Percentiles rank a stretch among this genome's conserved stretches.
Evolutionary conservation across 2,329 filamentous ascomycete genomes (phyloP).

Genomic region (Talaromyces sp.): DNA sequence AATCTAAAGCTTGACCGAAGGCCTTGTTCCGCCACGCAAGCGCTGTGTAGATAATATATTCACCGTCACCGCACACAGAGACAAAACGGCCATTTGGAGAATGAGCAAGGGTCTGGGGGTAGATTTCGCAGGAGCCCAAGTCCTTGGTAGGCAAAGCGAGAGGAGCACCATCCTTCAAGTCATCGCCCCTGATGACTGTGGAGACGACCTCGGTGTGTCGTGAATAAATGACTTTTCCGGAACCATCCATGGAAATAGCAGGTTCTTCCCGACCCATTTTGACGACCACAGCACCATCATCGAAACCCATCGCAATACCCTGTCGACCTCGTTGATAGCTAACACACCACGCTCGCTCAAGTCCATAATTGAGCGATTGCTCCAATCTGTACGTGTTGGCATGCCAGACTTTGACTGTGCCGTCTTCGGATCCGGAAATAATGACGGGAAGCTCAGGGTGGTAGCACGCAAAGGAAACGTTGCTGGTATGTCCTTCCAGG

Average conservation of each 20-base stretch:
- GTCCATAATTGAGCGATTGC: constrained; percentile 90
- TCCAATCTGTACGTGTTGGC: constrained; percentile 95
- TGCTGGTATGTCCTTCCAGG: constrained; percentile 93
- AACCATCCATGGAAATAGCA: constrained; percentile 93
- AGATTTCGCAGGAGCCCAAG: constrained; percentile 91
- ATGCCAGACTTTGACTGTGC: constrained; percentile 97
- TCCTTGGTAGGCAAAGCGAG: constrained; percentile 89
- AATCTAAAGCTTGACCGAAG: constrained; percentile 91
- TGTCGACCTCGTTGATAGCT: constrained; percentile 93
- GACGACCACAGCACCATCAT: constrained; percentile 95
- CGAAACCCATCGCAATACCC: constrained; percentile 91
- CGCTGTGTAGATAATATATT: constrained; percentile 98
- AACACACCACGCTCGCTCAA: constrained; percentile 97
- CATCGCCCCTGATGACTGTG: constrained; percentile 90
- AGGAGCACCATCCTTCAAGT: constrained; percentile 81
- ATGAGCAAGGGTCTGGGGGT: constrained; percentile 89
- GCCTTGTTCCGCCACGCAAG: constrained; percentile 96
- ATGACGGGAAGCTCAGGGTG: constrained; percentile 96
- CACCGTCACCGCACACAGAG: constrained; percentile 88
- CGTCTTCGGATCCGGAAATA: constrained; percentile 95
- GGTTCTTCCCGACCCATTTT: constrained; percentile 97
- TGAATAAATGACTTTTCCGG: constrained; percentile 95
- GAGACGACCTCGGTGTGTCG: constrained; percentile 93
- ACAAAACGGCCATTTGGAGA: constrained; percentile 94
- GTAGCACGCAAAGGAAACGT: constrained; percentile 97